Evolutionary conservation across 2,329 filamentous ascomycete species (phyloP), one percentile per base, ranked within the genome.

Genomic region (Karstenula rhodostoma): DNA sequence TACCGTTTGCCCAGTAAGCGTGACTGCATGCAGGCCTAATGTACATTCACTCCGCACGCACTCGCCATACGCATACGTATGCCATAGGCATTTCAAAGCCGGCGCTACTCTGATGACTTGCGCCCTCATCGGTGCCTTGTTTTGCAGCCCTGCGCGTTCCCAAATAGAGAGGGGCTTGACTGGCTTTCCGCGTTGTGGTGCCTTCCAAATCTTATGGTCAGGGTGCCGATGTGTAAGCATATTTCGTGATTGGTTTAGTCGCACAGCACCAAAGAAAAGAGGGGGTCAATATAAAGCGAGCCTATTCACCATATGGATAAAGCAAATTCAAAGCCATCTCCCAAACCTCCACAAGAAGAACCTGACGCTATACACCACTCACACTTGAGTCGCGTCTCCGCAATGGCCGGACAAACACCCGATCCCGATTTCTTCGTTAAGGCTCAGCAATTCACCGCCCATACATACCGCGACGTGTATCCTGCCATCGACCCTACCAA

Each of bases 401-500:
- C 48, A 10, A 63, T 65, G 63, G 51, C 56, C 6, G 61, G 63
- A n/a, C 48, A 60, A 15, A 62, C 58, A 42, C 51, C 65, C n/a
- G 63, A 67, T 22, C 68, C 68, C 10, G 67, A 69, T 25, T 58
- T 64, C 48, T 67, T 64, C 25, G 65, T 68, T 4, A 69, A 51
- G 22, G 22, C 42, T 15, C 60, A 62, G 55, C 66, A 67, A 40
- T 68, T 67, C 46, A 67, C 65, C 15, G 42, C 56, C 19, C 56
- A 40, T 2, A 62, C 64, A 8, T 76, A 81, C 57, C 74, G 69
- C 6, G 73, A 79, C 49, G 60, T 71, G 4, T 82, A 83, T 59
- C 73, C 78, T 19, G 70, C 78, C 17, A 78, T 81, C 47, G 73
- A 80, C 42, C 80, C 78, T 6, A 68, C 69, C 8, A 63, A 64